Evolutionary conservation across 2,329 filamentous ascomycete genomes (phyloP), one percentile per base, ranked within the genome.

Genomic region (Aspergillus carbonarius): DNA sequence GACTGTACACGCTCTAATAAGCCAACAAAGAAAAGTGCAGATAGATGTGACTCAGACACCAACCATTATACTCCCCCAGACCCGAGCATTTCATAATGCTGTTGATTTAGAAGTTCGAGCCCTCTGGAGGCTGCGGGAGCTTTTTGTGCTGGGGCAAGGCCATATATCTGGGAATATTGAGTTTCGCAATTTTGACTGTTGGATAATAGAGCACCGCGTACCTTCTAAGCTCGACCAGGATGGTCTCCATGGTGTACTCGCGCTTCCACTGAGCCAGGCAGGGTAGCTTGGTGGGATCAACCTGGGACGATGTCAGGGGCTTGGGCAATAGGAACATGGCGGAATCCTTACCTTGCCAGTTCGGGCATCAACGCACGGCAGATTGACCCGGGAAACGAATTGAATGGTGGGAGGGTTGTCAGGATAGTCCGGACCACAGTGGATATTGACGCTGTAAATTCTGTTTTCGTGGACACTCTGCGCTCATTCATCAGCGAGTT

Each of bases 371-470:
- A 99, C 95, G 71, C 93, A 96, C 25, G 95, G 95, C n/a, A 98
- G 85, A 79, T 98, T 97, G 79, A 99, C 89, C 77, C 92, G 90
- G 70, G 90, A 96, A 69, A 95, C 87, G 78, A 99, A 99, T 71
- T 93, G 88, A 70, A 99, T 91, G 53, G 89, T 87, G 0, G 95
- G 95, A 47, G 95, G 95, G 62, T 85, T 82, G 74, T 96, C 92
- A 54, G 95, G 95, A 76, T 99, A 99, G 58, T 90, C 82, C 50
- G 87, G 83, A 62, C 92, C 93, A 81, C 95, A 99, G 81, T 96
- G 89, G 81, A 99, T 96, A 78, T 93, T 96, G 70, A 99, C 85
- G 68, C 92, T 96, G 83, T 99, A 99, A 80, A 99, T 99, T 71
- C 95, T 90, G 80, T 99, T 99, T 83, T 99, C 95, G 76, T 98